Conservation (phyloP, 1,284 basidiomycete genomes). For the Fereydounia khargensis region DNA sequence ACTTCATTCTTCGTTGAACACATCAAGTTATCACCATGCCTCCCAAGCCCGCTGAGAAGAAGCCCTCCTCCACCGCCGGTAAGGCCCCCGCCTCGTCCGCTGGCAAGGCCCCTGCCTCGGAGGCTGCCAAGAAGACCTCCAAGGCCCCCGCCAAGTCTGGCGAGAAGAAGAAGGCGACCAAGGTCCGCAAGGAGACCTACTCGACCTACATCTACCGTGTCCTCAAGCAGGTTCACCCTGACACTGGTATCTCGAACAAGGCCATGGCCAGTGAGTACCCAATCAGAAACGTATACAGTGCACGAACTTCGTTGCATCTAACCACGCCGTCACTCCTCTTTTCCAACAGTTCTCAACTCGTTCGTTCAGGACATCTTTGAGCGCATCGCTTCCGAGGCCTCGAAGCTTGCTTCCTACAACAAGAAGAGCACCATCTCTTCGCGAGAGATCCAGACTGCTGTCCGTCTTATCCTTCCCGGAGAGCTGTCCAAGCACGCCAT, state of each 20-base stretch:
- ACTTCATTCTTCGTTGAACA: background rate
- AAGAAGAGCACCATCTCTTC: conserved; percentile 58
- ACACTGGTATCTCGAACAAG: conserved; percentile 62
- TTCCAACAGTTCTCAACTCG: conserved; percentile 41
- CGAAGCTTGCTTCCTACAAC: conserved; percentile 58
- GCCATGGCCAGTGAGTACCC: conserved; percentile 59
- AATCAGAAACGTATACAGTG: no score
- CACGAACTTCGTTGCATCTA: background rate
- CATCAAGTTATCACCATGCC: conserved; percentile 35
- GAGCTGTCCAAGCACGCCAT: conserved; percentile 79
- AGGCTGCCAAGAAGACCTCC: conserved; percentile 65
- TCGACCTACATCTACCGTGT: conserved; percentile 61
- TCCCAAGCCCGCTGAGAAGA: conserved; percentile 58
- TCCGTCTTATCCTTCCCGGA: conserved; percentile 60
- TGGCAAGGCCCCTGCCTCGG: conserved; percentile 60
- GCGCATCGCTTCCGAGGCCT: conserved; percentile 58
- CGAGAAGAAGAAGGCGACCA: conserved; percentile 66
- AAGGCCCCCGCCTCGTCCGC: conserved; percentile 64
- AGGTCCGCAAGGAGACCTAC: conserved; percentile 65
- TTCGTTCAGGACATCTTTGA: conserved; percentile 62
- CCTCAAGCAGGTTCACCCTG: conserved; percentile 63
- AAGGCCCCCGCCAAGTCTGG: conserved; percentile 61
- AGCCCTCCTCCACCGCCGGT: conserved; percentile 63
- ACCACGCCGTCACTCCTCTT: no score
- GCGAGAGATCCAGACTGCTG: conserved; percentile 58